Percentiles rank a stretch among this genome's conserved stretches.
Evolutionary conservation across 441 rosid species (phyloP).

Genomic region (Populus hybrid): DNA sequence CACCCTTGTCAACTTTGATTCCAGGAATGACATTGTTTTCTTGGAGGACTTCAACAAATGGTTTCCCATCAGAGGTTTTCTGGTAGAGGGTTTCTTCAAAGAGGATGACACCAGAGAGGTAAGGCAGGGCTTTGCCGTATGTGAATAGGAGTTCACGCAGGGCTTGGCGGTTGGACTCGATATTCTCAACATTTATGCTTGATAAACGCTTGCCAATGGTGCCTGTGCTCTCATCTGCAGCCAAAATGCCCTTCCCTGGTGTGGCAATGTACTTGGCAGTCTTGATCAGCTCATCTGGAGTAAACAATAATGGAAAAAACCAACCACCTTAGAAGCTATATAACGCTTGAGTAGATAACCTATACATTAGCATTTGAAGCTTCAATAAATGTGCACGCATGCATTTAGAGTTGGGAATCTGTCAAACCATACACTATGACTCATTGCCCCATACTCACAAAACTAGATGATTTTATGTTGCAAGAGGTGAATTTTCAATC

Average conservation of each 20-base stretch:
- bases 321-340: not conserved
- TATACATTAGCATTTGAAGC: not conserved
- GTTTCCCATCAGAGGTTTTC: conserved; percentile 70
- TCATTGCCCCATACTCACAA: not conserved
- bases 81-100: conserved; percentile 95
- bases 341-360: not conserved
- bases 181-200: conserved; percentile 83
- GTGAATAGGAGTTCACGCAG: conserved; percentile 94
- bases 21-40: conserved; percentile 67
- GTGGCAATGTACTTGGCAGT: conserved; percentile 89
- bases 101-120: conserved; percentile 87
- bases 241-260: conserved; percentile 91
- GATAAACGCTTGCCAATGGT: conserved; percentile 93
- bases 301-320: not conserved
- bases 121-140: conserved; percentile 54
- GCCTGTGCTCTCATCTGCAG: conserved; percentile 97
- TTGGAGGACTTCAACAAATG: conserved; percentile 75
- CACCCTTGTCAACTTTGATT: conserved; percentile 95
- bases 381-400: not conserved
- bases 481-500: not conserved
- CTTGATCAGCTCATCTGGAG: conserved; percentile 82
- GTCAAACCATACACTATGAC: not conserved
- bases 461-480: not conserved
- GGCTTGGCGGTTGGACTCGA: conserved; percentile 89
- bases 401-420: not conserved